phyloP scores from a whole-genome alignment of 768 basidiomycete genomes.

The Hortiboletus campestris region DNA sequence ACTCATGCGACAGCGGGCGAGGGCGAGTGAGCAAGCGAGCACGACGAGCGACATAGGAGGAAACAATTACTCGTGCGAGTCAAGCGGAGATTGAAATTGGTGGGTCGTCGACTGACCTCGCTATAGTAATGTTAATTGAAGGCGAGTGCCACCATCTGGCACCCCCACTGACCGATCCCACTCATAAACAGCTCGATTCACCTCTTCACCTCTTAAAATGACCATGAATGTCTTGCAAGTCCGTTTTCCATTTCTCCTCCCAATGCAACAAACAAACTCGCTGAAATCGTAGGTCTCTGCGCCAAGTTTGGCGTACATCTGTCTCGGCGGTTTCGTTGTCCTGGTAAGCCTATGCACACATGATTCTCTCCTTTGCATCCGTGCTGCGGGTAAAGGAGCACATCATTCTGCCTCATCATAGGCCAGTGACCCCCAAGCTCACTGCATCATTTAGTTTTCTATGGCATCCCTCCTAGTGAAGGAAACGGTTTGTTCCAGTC shows the following conservation, averaged over 20 bases:
- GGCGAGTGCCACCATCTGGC: too few relatives aligned
- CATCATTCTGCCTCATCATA: neutral
- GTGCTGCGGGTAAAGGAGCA: neutral
- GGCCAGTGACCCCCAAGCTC: neutral
- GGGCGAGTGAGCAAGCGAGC: too few relatives aligned
- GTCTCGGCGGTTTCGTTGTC: conserved; percentile 57
- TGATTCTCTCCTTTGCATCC: neutral
- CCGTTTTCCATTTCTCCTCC: conserved; percentile 8
- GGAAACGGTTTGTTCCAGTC: conserved; percentile 56
- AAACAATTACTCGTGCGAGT: too few relatives aligned
- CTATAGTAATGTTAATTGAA: too few relatives aligned
- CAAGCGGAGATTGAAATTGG: too few relatives aligned
- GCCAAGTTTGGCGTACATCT: conserved; percentile 57
- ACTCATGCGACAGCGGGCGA: too few relatives aligned
- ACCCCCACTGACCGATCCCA: too few relatives aligned
- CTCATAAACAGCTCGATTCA: neutral
- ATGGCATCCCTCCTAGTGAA: conserved; percentile 80
- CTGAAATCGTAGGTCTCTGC: conserved; percentile 44
- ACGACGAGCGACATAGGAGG: too few relatives aligned
- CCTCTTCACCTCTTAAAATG: conserved; percentile 9
- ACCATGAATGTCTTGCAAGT: conserved; percentile 23
- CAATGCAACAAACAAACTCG: conserved; percentile 20
- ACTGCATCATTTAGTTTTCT: conserved; percentile 57
- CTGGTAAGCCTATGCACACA: conserved; percentile 31
- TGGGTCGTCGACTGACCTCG: too few relatives aligned